Evolutionary conservation across 1,284 basidiomycete species (phyloP).

Genomic region (Cerioporus squamosus): DNA sequence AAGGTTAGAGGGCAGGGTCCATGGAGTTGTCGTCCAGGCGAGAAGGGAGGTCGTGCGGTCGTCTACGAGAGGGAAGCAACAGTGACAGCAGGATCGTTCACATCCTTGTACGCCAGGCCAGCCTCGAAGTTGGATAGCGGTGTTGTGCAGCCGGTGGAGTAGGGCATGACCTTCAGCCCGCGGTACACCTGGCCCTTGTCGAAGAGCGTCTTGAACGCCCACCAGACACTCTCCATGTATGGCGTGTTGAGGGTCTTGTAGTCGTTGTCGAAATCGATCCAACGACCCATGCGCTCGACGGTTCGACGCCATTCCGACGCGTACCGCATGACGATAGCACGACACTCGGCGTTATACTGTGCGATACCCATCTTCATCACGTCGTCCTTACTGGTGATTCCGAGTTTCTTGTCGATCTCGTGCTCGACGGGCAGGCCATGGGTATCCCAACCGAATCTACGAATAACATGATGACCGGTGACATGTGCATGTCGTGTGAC

Average conservation of each 20-base stretch:
- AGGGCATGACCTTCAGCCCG: conserved; percentile 96
- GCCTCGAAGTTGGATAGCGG: conserved; percentile 99
- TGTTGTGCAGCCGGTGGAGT: conserved; percentile 96
- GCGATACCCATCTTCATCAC: conserved; percentile 97
- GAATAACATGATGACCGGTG: conserved; percentile 92
- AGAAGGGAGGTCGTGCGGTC: conserved; percentile 91
- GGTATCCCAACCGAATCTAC: conserved; percentile 99
- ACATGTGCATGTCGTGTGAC: conserved; percentile 95
- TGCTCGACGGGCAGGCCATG: conserved; percentile 99
- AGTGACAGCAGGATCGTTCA: conserved; percentile 94
- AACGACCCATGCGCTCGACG: conserved; percentile 97
- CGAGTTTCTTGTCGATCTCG: conserved; percentile 98
- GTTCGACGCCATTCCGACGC: conserved; percentile 92
- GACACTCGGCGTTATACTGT: conserved; percentile 97
- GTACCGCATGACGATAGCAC: conserved; percentile 98
- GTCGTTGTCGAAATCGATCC: conserved; percentile 99
- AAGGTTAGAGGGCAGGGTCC: conserved; percentile 97
- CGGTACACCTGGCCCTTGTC: conserved; percentile 95
- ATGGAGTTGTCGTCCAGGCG: conserved; percentile 99
- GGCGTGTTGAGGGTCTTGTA: conserved; percentile 96
- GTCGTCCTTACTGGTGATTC: conserved; percentile 92
- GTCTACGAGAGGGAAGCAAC: conserved; percentile 93
- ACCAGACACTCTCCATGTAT: conserved; percentile 99
- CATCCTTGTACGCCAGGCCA: conserved; percentile 91
- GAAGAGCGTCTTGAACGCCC: conserved; percentile 96